Conservation (phyloP, 2,329 filamentous ascomycete species). For the Phoma sp. region DNA sequence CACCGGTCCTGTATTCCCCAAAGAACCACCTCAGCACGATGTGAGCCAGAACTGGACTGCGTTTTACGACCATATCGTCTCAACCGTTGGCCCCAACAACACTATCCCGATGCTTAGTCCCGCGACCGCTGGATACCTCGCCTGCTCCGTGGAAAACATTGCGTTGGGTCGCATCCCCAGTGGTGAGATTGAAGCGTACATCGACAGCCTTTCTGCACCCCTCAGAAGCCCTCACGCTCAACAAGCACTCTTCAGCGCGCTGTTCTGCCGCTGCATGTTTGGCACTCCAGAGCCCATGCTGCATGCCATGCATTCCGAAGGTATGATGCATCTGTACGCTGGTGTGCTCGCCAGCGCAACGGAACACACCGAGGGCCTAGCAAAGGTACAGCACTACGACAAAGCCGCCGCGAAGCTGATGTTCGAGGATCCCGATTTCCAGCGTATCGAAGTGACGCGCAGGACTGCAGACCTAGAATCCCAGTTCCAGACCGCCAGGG, state of each 20-base stretch:
- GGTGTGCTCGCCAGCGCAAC: not conserved
- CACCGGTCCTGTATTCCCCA: not conserved
- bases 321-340: constrained; percentile 5
- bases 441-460: not conserved
- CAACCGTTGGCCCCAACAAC: constrained; percentile 5
- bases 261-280: constrained; percentile 21
- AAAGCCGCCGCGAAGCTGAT: constrained; percentile 5
- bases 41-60: not conserved
- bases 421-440: constrained; percentile 10
- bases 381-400: constrained; percentile 12
- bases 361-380: not conserved
- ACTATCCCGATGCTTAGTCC: not conserved
- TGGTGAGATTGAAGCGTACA: not conserved
- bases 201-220: not conserved
- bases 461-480: not conserved
- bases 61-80: constrained; percentile 1
- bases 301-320: not conserved
- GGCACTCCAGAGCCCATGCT: constrained; percentile 9
- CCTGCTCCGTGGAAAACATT: constrained; percentile 1
- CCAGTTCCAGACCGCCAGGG: not conserved
- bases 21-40: not conserved
- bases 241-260: constrained; percentile 15
- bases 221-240: constrained; percentile 12
- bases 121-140: not conserved
- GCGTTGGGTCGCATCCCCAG: not conserved